A percentile compares a stretch with the other conserved stretches of the same genome.
phyloP scores from a whole-genome alignment of 2,329 filamentous ascomycete species.

The Epichloe bromicola region DNA sequence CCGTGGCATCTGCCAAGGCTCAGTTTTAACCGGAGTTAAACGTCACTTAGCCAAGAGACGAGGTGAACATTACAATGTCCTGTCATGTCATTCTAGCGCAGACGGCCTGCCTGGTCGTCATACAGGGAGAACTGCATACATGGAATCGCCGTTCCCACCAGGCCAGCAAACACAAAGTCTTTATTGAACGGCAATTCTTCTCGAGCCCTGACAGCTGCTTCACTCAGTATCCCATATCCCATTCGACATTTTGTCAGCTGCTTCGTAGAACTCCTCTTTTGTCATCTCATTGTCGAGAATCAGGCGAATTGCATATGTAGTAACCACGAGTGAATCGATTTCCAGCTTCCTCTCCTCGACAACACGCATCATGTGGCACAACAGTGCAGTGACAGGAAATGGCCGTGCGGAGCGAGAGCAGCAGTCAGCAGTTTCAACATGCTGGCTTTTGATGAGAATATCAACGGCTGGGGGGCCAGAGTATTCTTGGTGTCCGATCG shows the following conservation, averaged over 20 bases:
- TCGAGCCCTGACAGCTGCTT: too few species aligned
- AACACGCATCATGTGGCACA: constrained; percentile 8
- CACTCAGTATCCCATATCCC: not conserved
- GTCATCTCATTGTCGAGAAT: constrained; percentile 3
- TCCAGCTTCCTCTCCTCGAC: constrained; percentile 4
- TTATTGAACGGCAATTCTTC: too few species aligned
- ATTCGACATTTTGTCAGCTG: not conserved
- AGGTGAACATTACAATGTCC: too few species aligned
- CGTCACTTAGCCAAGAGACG: too few species aligned
- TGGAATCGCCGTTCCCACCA: too few species aligned
- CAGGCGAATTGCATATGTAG: constrained; percentile 7
- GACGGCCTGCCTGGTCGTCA: too few species aligned
- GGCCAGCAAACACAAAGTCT: too few species aligned
- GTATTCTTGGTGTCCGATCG: not conserved
- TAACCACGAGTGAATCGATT: constrained; percentile 8
- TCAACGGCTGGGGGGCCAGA: constrained; percentile 8
- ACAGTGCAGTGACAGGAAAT: constrained; percentile 6
- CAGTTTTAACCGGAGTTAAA: too few species aligned
- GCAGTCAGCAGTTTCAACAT: not conserved
- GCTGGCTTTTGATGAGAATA: constrained; percentile 4
- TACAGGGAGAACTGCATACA: too few species aligned
- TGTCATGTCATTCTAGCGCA: too few species aligned
- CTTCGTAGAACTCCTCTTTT: not conserved
- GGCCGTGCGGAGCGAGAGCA: constrained; percentile 3
- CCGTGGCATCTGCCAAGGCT: too few species aligned